A percentile compares a stretch with the other conserved stretches of the same genome.
Evolutionary conservation across 495 filamentous ascomycete species (phyloP).

Genomic region (Astrothelium subdiscretum): DNA sequence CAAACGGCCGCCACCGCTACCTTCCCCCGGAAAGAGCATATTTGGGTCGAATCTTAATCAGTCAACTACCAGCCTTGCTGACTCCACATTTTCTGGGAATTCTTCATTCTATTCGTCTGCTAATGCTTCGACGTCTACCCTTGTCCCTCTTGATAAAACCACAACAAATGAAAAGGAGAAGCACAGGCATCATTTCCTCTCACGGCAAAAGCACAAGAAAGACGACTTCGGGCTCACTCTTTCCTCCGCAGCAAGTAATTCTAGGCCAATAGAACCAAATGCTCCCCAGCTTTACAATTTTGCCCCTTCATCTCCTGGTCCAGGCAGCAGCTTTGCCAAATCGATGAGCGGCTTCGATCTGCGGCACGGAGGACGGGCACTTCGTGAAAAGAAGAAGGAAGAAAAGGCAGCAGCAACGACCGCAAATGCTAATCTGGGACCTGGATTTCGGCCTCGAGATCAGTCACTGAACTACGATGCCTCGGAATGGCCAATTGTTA

Average conservation of each 20-base stretch:
- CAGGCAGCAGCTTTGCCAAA: slow-evolving; percentile 57
- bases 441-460: slow-evolving; percentile 11
- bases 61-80: slow-evolving; percentile 64
- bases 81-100: slow-evolving; percentile 44
- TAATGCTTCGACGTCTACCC: slow-evolving; percentile 76
- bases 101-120: slow-evolving; percentile 62
- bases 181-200: slow-evolving; percentile 74
- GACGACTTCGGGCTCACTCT: slow-evolving; percentile 69
- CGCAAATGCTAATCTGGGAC: slow-evolving; percentile 26
- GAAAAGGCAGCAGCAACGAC: slow-evolving; percentile 48
- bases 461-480: slow-evolving; percentile 26
- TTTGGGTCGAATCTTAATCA: slow-evolving; percentile 51
- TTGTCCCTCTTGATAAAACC: slow-evolving; percentile 43
- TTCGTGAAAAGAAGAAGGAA: slow-evolving; percentile 86
- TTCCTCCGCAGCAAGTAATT: slow-evolving; percentile 85
- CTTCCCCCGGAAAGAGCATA: slow-evolving; percentile 69
- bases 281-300: slow-evolving; percentile 78
- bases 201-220: slow-evolving; percentile 82
- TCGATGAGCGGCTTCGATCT: slow-evolving; percentile 75
- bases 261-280: slow-evolving; percentile 69
- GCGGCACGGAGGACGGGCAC: slow-evolving; percentile 67
- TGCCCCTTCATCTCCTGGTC: slow-evolving; percentile 56
- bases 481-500: slow-evolving; percentile 14
- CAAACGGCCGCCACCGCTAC: slow-evolving; percentile 54
- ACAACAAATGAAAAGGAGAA: slow-evolving; percentile 50